phyloP scores from a whole-genome alignment of 1,284 basidiomycete species.

The Ceratobasidium sp. region DNA sequence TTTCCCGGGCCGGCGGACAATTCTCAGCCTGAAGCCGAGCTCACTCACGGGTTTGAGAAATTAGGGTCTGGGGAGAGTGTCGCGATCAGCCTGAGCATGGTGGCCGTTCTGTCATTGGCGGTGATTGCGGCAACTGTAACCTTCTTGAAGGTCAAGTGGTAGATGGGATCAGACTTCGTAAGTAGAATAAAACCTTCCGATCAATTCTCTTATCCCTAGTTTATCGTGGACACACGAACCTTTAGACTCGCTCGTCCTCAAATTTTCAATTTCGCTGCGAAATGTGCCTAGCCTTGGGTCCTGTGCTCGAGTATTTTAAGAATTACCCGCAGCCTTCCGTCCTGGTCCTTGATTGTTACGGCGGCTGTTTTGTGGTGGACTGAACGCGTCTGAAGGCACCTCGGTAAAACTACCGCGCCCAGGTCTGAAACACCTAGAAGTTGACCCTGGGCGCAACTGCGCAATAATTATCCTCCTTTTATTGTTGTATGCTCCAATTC shows the following conservation, averaged over 20 bases:
- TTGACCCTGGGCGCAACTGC: no score
- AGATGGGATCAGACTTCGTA: not conserved
- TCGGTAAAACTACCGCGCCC: no score
- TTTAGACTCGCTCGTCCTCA: not conserved
- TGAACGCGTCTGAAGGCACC: no score
- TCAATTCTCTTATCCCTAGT: constrained; percentile 1
- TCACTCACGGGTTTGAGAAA: constrained; percentile 17
- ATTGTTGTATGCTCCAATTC: no score
- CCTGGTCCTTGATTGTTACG: not conserved
- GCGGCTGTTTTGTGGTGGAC: no score
- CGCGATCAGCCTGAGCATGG: constrained; percentile 21
- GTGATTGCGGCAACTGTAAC: constrained; percentile 22
- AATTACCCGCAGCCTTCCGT: no score
- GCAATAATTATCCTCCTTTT: no score
- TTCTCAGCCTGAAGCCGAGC: not conserved
- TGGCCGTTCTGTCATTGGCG: constrained; percentile 13
- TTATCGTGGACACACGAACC: not conserved
- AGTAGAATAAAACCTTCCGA: not conserved
- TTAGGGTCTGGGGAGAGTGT: constrained; percentile 24
- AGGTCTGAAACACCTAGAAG: no score
- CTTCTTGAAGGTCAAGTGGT: constrained; percentile 21
- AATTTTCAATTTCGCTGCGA: not conserved
- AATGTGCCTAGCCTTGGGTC: constrained; percentile 12
- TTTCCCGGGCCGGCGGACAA: not conserved
- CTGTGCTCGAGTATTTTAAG: not conserved